phyloP scores from a whole-genome alignment of 805 yeast genomes.

The Pichia exigua region DNA sequence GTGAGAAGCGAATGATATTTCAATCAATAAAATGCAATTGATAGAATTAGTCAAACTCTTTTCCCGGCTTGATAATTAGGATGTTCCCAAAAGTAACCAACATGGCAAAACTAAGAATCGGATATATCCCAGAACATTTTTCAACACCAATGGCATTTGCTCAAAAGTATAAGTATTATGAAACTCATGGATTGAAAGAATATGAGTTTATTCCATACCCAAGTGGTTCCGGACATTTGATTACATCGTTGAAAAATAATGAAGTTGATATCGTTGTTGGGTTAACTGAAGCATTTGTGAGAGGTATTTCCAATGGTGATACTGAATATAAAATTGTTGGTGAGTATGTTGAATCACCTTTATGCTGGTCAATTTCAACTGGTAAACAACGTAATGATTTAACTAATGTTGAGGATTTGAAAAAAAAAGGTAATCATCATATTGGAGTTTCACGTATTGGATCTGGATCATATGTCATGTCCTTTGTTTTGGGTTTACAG shows the following conservation, averaged over 20 bases:
- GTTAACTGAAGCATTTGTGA: constrained; percentile 82
- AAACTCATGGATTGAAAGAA: constrained; percentile 35
- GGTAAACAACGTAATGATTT: constrained; percentile 57
- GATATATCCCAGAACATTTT: constrained; percentile 88
- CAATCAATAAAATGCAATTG: too few relatives aligned
- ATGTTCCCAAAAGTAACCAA: not conserved
- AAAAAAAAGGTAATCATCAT: constrained; percentile 33
- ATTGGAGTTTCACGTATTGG: constrained; percentile 87
- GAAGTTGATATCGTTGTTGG: constrained; percentile 81
- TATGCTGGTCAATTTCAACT: constrained; percentile 86
- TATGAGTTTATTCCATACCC: constrained; percentile 64
- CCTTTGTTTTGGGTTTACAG: constrained; percentile 69
- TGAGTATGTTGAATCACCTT: constrained; percentile 78
- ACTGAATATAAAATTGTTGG: constrained; percentile 57
- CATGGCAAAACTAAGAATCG: constrained; percentile 42
- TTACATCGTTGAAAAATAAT: constrained; percentile 56
- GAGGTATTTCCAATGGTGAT: constrained; percentile 70
- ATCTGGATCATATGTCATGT: constrained; percentile 87
- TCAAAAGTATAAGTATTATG: constrained; percentile 46
- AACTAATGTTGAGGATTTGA: constrained; percentile 41
- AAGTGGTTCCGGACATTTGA: constrained; percentile 84
- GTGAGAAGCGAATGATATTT: not conserved
- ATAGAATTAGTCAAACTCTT: not conserved
- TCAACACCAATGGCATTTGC: constrained; percentile 83
- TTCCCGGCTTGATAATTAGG: not conserved